These are phyloP conservation scores for Clathrus columnatus DNA, from an alignment of 768 basidiomycete genomes.

Conservation along the genomic window DNA sequence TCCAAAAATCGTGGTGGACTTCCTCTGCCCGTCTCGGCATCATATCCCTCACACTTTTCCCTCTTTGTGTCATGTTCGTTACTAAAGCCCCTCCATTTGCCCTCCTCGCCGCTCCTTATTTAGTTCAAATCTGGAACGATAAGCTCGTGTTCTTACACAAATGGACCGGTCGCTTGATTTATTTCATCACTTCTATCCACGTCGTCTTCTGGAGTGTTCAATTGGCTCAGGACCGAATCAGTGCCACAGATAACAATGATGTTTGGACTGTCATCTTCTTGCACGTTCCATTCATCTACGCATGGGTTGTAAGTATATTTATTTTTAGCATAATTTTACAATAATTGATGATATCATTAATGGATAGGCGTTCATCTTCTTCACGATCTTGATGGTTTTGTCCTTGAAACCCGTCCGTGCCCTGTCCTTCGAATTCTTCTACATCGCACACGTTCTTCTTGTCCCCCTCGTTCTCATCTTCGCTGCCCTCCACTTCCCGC, in stretches of 20 bases:
- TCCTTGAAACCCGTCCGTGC: constrained; percentile 44
- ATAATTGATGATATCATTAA: too few species aligned
- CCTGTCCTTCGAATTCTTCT: constrained; percentile 55
- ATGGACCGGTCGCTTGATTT: constrained; percentile 44
- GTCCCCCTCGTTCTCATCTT: constrained; percentile 52
- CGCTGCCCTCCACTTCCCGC: constrained; percentile 59
- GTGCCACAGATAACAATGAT: constrained; percentile 20
- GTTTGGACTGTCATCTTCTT: constrained; percentile 31
- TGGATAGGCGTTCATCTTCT: constrained; percentile 42
- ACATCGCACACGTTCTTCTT: constrained; percentile 51
- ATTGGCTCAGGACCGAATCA: constrained; percentile 40
- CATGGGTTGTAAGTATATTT: constrained; percentile 36
- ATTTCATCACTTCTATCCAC: constrained; percentile 51
- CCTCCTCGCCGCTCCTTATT: constrained; percentile 25
- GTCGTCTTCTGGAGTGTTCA: constrained; percentile 63
- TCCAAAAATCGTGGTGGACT: constrained; percentile 30
- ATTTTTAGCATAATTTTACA: neutral
- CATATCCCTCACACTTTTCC: constrained; percentile 31
- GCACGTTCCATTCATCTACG: constrained; percentile 54
- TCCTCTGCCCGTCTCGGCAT: constrained; percentile 28
- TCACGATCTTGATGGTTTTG: constrained; percentile 44
- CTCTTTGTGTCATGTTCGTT: constrained; percentile 29
- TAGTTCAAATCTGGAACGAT: constrained; percentile 30
- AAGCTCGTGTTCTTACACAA: constrained; percentile 33
- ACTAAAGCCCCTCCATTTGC: constrained; percentile 30